Conservation (phyloP, 768 basidiomycete species). For the Lyophyllum atratum region DNA sequence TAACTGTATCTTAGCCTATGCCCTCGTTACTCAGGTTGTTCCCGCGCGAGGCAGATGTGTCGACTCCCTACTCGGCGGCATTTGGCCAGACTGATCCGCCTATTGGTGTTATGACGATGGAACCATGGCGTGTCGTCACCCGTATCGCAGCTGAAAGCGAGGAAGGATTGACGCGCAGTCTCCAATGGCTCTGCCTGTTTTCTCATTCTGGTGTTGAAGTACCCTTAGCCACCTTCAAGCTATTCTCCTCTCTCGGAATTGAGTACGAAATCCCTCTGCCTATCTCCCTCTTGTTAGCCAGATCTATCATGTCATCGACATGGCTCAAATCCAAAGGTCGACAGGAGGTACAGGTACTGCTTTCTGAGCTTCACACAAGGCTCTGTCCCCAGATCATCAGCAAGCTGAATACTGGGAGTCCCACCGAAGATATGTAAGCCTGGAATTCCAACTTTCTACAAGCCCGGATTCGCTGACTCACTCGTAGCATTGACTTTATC, state of each 20-base stretch:
- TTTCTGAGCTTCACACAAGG: slow-evolving; percentile 50
- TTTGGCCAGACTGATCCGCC: slow-evolving; percentile 30
- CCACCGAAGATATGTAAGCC: slow-evolving; percentile 37
- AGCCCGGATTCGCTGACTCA: not conserved
- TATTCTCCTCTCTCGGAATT: slow-evolving; percentile 43
- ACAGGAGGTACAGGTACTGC: slow-evolving; percentile 54
- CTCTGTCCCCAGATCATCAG: slow-evolving; percentile 41
- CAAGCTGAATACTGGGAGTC: slow-evolving; percentile 30
- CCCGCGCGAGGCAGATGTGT: slow-evolving; percentile 49
- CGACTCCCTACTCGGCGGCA: slow-evolving; percentile 38
- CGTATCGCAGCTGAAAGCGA: slow-evolving; percentile 41
- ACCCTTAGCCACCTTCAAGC: slow-evolving; percentile 49
- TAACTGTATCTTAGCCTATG: slow-evolving; percentile 39
- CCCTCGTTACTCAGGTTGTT: slow-evolving; percentile 59
- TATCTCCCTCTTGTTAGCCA: slow-evolving; percentile 52
- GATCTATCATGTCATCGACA: slow-evolving; percentile 52
- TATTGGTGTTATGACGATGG: slow-evolving; percentile 33
- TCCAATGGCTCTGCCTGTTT: slow-evolving; percentile 64
- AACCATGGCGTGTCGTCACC: slow-evolving; percentile 59
- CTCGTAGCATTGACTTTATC: slow-evolving; percentile 46
- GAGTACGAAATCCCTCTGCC: slow-evolving; percentile 40
- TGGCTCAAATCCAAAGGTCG: slow-evolving; percentile 65
- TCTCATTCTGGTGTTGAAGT: slow-evolving; percentile 68
- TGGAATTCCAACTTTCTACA: not conserved
- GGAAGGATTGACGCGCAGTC: slow-evolving; percentile 45